Conservation (phyloP, 495 filamentous ascomycete species). For the Penicillium verhagenii region DNA sequence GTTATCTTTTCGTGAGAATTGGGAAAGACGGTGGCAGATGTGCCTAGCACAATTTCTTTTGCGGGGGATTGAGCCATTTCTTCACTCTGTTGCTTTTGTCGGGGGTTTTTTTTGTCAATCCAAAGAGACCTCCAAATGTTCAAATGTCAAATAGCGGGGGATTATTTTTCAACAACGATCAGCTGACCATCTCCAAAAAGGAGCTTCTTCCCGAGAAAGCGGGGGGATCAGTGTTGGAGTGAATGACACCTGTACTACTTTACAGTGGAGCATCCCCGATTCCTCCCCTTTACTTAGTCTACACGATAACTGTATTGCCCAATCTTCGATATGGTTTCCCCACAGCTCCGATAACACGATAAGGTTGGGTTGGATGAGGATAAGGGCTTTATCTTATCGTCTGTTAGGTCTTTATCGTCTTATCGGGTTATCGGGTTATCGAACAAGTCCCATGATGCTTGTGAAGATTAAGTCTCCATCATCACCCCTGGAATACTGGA, state of each 20-base stretch:
- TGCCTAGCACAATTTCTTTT: constrained; percentile 1
- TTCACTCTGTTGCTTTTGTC: not conserved
- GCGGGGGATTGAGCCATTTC: not conserved
- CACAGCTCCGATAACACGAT: not conserved
- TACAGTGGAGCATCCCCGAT: no score
- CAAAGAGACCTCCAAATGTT: not conserved
- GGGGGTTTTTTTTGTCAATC: not conserved
- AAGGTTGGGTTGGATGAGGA: not conserved
- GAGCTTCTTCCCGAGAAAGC: not conserved
- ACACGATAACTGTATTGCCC: no score
- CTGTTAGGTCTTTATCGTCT: not conserved
- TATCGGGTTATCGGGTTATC: not conserved
- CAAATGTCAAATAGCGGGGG: not conserved
- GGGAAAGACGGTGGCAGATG: not conserved
- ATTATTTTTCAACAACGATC: not conserved
- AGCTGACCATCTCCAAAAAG: not conserved
- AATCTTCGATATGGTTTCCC: not conserved
- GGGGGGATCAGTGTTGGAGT: not conserved
- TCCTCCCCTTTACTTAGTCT: no score
- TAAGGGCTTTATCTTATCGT: not conserved
- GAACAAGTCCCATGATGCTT: no score
- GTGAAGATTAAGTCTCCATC: no score
- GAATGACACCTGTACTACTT: no score
- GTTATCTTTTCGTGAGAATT: not conserved
- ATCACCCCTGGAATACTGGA: no score